Evolutionary conservation across 345 rosid genomes (phyloP).

Genomic region (Ailanthus altissimus): DNA sequence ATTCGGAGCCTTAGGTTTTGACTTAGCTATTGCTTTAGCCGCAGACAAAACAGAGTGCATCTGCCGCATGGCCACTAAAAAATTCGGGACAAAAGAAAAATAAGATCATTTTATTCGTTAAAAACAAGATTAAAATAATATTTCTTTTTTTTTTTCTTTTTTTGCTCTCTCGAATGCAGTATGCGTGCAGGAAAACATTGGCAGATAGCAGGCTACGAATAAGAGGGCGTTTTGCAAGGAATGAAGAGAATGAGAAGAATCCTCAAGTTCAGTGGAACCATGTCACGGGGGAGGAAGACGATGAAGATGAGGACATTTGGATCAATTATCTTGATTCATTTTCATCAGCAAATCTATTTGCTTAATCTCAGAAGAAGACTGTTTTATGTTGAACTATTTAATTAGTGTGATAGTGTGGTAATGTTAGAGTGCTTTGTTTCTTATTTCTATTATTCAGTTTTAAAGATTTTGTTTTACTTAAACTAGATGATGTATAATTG

Average conservation of each 20-base stretch:
- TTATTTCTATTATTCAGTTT: constrained; percentile 4
- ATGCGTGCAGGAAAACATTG: constrained; percentile 90
- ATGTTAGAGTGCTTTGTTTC: constrained; percentile 16
- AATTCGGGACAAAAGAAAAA: background rate
- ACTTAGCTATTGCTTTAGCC: background rate
- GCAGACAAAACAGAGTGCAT: background rate
- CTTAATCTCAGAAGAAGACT: constrained; percentile 21
- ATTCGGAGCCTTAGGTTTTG: background rate
- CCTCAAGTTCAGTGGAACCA: constrained; percentile 49
- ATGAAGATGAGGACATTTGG: constrained; percentile 72
- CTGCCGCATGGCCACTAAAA: background rate
- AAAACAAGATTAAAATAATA: too few relatives aligned
- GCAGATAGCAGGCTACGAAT: constrained; percentile 96
- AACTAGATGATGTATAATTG: constrained; percentile 33
- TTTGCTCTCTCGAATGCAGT: constrained; percentile 54
- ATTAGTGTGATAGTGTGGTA: constrained; percentile 20
- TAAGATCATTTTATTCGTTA: background rate
- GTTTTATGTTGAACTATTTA: background rate
- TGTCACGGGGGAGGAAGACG: constrained; percentile 45
- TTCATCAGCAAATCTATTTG: constrained; percentile 50
- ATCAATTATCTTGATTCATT: constrained; percentile 60
- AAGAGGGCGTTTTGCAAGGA: constrained; percentile 89
- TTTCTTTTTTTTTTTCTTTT: background rate
- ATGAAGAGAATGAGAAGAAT: constrained; percentile 63
- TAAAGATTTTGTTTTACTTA: constrained; percentile 14